Base-by-base conservation (phyloP, 192 early-diverging fungal genomes). In the Coemansia sp. region DNA sequence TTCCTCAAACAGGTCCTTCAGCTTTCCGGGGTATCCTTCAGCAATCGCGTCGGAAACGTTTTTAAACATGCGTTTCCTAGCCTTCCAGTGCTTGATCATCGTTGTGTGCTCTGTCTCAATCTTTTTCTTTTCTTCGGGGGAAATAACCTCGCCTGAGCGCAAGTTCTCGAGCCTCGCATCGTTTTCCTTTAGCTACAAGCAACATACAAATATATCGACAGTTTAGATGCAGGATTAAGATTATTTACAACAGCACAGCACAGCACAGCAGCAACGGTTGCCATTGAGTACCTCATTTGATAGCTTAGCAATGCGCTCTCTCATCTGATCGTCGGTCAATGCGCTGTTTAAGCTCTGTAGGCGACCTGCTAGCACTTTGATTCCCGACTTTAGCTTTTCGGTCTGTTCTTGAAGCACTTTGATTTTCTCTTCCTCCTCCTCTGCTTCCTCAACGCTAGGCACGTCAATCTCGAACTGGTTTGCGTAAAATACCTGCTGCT, bases 21-120 rank as follows among this genome's bases (percentile, higher is more conserved):
- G 56, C 67, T 84, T 87, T 11, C 72, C 72, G 22, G 71, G 79
- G 48, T 87, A 75, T 9, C 74, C 82, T 63, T 88, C 87, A 17
- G 70, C 70, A 32, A 87, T 83, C 9, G 75, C 49, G 29, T 74
- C 76, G 46, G 79, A 78, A 17, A 84, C 79, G 46, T 84, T 78
- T 41, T 80, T 84, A 59, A 88, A 87, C 74, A 84, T 79, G 60
- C 81, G 74, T 69, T 85, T 86, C 41, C 87, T 74, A 9, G 74
- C 53, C 43, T 75, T 60, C 87, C 87, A 88, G 49, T 82, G 73
- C 66, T 83, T 84, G 20, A 74, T 50, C 82, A 83, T 82, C 9
- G 59, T 61, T 11, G 46, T 56, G 17, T 81, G 64, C 50, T 72
- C 70, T 3, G 70, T 38, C 43, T 75, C 73, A 11, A 75, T 75